Percentiles rank a stretch among this genome's conserved stretches.
Evolutionary conservation across 164 flowering plant species (phyloP).

Genomic region (Dillenia suffruticosa): DNA sequence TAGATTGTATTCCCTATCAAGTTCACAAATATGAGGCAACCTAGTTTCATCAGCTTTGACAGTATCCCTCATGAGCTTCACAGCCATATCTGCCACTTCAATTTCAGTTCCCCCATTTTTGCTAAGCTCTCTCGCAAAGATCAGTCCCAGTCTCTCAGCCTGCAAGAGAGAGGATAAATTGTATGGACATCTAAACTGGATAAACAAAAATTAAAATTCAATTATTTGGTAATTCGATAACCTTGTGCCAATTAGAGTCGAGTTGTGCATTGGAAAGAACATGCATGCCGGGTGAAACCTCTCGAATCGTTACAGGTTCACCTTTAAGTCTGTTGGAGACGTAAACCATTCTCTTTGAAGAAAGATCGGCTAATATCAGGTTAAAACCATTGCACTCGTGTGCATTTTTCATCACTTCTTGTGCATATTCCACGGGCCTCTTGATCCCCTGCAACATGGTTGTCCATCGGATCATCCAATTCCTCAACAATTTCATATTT

Average conservation of each 20-base stretch:
- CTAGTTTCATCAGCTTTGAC: conserved; percentile 32
- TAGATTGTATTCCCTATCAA: conserved; percentile 39
- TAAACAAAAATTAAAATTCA: too few relatives aligned
- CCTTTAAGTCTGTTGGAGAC: conserved; percentile 50
- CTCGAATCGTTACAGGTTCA: conserved; percentile 29
- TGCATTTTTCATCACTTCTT: conserved; percentile 32
- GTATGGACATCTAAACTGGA: not conserved
- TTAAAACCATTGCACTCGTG: conserved; percentile 48
- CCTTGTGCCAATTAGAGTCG: conserved; percentile 58
- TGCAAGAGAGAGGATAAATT: conserved; percentile 9
- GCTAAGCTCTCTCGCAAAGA: conserved; percentile 22
- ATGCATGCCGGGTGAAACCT: conserved; percentile 49
- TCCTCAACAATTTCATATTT: too few relatives aligned
- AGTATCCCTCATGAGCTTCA: conserved; percentile 38
- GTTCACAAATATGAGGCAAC: conserved; percentile 34
- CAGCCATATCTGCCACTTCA: conserved; percentile 23
- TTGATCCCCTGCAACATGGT: conserved; percentile 30
- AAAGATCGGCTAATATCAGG: conserved; percentile 38
- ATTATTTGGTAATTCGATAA: not conserved
- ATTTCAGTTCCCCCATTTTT: conserved; percentile 22
- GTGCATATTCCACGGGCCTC: conserved; percentile 42
- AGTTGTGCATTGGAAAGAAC: conserved; percentile 54
- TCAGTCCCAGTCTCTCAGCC: conserved; percentile 29
- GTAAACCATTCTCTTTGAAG: conserved; percentile 43
- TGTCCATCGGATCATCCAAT: too few relatives aligned